Conservation (phyloP, 2,329 filamentous ascomycete species). For the Fonsecaea nubica region DNA sequence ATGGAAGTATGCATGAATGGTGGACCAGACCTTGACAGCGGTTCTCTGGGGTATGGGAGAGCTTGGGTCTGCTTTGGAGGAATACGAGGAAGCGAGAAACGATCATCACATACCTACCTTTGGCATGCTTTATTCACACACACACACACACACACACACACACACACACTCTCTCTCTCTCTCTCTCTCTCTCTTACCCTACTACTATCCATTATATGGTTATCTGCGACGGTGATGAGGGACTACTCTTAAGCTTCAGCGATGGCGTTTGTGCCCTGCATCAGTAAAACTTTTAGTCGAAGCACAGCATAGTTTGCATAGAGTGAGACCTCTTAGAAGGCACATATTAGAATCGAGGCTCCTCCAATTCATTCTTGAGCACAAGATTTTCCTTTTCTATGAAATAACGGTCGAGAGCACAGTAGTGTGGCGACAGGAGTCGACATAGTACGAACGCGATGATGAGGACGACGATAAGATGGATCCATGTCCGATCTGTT, state of each 20-base stretch:
- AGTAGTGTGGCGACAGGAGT: no score
- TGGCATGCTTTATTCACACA: background rate
- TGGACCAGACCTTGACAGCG: slow-evolving; percentile 26
- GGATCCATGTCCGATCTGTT: no score
- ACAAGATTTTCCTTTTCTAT: background rate
- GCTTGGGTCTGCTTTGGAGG: background rate
- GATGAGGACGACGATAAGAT: no score
- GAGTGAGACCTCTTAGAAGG: background rate
- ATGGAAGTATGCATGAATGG: slow-evolving; percentile 32
- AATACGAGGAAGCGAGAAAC: background rate
- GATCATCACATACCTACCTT: background rate
- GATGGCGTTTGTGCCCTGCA: background rate
- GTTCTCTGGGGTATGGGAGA: background rate
- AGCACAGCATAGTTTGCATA: background rate
- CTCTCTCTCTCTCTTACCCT: background rate
- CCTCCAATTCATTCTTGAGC: background rate
- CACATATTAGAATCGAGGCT: background rate
- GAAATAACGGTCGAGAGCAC: background rate
- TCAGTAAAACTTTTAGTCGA: background rate
- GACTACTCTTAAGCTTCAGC: background rate
- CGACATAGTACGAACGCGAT: background rate
- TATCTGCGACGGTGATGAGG: background rate
- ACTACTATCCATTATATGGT: background rate
- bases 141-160: no score
- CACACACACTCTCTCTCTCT: no score